Percentiles rank a stretch among this genome's conserved stretches.
These are phyloP conservation scores for Rosa chinensis DNA, from an alignment of 306 rosid genomes.

Conservation along the genomic window DNA sequence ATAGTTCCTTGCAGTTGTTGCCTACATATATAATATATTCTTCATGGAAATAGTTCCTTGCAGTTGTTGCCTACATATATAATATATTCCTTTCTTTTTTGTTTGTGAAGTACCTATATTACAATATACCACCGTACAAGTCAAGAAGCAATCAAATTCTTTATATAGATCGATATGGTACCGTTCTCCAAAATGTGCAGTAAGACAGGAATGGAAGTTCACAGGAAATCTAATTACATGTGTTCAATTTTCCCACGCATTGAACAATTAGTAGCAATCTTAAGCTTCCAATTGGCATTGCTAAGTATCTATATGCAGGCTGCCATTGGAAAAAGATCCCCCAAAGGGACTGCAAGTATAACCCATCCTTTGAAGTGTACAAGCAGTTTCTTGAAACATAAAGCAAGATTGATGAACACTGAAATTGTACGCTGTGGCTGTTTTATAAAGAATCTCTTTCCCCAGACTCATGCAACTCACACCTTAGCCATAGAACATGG, in stretches of 20 bases:
- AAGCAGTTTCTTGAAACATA: neutral
- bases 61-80: neutral
- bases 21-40: neutral
- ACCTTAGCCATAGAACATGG: conserved; percentile 9
- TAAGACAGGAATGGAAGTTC: neutral
- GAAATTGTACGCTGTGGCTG: neutral
- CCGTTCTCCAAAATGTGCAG: neutral
- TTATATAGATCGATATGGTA: too few species aligned
- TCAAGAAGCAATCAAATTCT: neutral
- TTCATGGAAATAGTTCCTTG: neutral
- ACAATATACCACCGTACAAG: neutral
- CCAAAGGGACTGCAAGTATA: neutral
- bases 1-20: neutral
- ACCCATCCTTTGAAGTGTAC: neutral
- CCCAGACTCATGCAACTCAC: neutral
- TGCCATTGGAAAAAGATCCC: neutral
- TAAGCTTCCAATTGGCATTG: neutral
- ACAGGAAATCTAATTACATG: neutral
- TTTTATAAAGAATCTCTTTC: neutral
- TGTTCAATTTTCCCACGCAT: neutral
- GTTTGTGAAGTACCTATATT: neutral
- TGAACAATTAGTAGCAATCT: neutral
- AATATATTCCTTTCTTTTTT: neutral
- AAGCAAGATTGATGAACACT: neutral
- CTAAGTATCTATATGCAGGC: neutral